phyloP scores from a whole-genome alignment of 139 green algal genomes.

The Chlorella sorokiniana region DNA sequence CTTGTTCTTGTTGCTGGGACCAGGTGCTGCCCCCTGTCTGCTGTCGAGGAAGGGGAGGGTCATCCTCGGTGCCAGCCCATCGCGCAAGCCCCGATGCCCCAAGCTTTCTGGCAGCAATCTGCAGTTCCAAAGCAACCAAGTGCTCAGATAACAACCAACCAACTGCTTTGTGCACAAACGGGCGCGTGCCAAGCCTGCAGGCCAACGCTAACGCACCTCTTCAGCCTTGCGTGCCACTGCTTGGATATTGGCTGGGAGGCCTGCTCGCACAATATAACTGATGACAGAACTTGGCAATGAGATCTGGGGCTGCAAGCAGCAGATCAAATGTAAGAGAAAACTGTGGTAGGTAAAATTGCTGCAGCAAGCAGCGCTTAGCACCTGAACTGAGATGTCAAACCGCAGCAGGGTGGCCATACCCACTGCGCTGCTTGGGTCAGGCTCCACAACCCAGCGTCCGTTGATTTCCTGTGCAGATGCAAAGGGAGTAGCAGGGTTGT shows the following conservation, averaged over 20 bases:
- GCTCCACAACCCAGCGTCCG: slow-evolving; percentile 60
- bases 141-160: not conserved
- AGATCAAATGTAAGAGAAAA: not conserved
- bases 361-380: too few relatives aligned
- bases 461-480: slow-evolving; percentile 44
- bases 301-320: slow-evolving; percentile 36
- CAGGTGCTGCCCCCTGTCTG: too few relatives aligned
- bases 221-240: slow-evolving; percentile 53
- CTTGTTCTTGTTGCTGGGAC: too few relatives aligned
- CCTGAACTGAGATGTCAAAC: slow-evolving; percentile 51
- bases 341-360: too few relatives aligned
- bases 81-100: slow-evolving; percentile 27
- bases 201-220: slow-evolving; percentile 17
- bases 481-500: not conserved
- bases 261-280: slow-evolving; percentile 51
- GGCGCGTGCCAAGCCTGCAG: not conserved
- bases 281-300: slow-evolving; percentile 49
- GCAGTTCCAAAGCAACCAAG: not conserved
- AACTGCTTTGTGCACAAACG: not conserved
- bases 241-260: slow-evolving; percentile 60
- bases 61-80: slow-evolving; percentile 43
- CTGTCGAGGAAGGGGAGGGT: slow-evolving; percentile 24
- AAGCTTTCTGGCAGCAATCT: slow-evolving; percentile 19
- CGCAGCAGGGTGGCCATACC: slow-evolving; percentile 49
- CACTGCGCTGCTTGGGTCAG: slow-evolving; percentile 25